Evolutionary conservation across 768 basidiomycete species (phyloP), one percentile per base, ranked within the genome.

Genomic region (Suillus subluteus): DNA sequence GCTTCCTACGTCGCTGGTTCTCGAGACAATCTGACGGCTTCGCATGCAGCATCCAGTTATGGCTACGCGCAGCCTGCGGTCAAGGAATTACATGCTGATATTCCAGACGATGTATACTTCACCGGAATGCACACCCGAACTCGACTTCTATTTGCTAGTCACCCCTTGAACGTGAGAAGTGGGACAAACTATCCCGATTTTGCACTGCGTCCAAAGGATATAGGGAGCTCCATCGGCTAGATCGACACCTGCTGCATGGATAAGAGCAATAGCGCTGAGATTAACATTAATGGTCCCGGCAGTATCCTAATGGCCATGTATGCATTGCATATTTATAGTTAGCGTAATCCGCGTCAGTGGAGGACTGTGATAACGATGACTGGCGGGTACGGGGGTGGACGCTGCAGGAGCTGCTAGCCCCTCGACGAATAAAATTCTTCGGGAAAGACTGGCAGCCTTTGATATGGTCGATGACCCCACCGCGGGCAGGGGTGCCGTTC

Each of bases 361-460:
- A 46, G 44, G 21, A 46, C 43, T 46, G 43, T 46, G 44, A 1
- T 46, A 11, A 46, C 8, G 21, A n/a, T n/a, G 44, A 46, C 18
- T 44, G 7, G 16, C 1, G 15, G 0, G 16, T 21, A 7, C 18
- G 43, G 58, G 6, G 58, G 23, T n/a, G 37, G 58, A 40, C 6
- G 35, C 58, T 61, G n/a, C 58, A 59, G 41, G 37, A 61, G 59
- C 18, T 61, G 23, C 59, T 61, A 4, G 59, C 59, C 6, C 38
- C 38, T 21, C 58, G 16, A 2, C 12, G 35, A 23, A 37, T 61
- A 15, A n/a, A 41, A 16, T 61, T 41, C 26, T 41, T n/a, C 37
- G 16, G 43, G 37, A 43, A n/a, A 15, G 59, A n/a, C 9, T 61
- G 58, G 58, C 35, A 21, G 30, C 58, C 21, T 13, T 43, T 37